Percentiles rank a stretch among this genome's conserved stretches.
These are phyloP conservation scores for Citrus sp. DNA, from an alignment of 345 rosid species.

Conservation along the genomic window DNA sequence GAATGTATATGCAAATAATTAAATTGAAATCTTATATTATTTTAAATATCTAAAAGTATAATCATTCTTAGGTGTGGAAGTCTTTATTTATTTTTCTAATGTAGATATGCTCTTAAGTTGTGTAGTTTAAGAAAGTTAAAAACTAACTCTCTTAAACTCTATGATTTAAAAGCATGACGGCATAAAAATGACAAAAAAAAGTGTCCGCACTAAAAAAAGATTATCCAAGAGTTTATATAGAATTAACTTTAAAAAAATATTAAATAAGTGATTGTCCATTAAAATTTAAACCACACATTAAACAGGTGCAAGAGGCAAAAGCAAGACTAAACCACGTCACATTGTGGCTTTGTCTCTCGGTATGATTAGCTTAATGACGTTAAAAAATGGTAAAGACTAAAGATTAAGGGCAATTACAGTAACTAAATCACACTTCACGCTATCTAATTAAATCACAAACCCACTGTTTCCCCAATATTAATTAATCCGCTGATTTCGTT, in stretches of 20 bases:
- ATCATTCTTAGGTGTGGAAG: too few species aligned
- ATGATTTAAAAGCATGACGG: too few species aligned
- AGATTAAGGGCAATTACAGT: neutral
- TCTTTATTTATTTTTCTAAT: too few species aligned
- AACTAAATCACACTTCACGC: conserved; percentile 3
- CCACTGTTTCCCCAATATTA: neutral
- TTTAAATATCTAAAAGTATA: too few species aligned
- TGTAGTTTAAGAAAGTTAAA: too few species aligned
- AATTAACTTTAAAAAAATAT: too few species aligned
- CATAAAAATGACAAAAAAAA: too few species aligned
- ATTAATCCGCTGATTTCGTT: conserved; percentile 11
- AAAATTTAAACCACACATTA: conserved; percentile 17
- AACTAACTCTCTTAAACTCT: too few species aligned
- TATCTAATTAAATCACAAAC: neutral
- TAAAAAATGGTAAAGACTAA: neutral
- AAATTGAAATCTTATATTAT: too few species aligned
- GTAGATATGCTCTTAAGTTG: rapidly evolving
- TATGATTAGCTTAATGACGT: conserved; percentile 4
- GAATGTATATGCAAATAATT: too few species aligned
- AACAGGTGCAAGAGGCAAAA: conserved; percentile 13
- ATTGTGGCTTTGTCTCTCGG: conserved; percentile 21
- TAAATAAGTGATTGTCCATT: neutral
- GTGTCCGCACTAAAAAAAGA: rapidly evolving
- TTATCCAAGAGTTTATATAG: neutral
- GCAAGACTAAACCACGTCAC: conserved; percentile 1